Evolutionary conservation across 2,329 filamentous ascomycete species (phyloP).

Genomic region (Stemphylium vesicarium): DNA sequence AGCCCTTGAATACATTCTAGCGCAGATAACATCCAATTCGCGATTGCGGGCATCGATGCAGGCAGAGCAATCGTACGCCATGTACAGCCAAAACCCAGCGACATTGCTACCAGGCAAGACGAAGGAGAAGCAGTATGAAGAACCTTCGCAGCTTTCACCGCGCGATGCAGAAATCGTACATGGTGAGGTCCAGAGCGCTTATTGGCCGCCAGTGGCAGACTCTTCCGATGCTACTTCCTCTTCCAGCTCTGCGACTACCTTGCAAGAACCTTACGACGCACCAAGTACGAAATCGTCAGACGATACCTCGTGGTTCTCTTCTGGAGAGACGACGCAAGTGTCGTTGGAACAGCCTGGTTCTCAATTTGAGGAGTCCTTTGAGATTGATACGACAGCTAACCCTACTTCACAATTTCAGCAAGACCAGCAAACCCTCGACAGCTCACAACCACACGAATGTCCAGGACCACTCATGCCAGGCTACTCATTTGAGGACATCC

Average conservation of each 20-base stretch:
- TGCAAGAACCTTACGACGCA: neutral
- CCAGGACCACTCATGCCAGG: neutral
- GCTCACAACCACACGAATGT: neutral
- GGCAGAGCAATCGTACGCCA: no score
- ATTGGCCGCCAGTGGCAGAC: neutral
- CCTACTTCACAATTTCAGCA: neutral
- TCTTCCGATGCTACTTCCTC: neutral
- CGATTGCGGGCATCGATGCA: no score
- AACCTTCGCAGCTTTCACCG: neutral
- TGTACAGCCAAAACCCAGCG: no score
- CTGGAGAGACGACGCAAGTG: neutral
- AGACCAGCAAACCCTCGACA: neutral
- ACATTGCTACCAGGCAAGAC: no score
- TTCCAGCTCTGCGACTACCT: neutral
- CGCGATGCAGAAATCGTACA: neutral
- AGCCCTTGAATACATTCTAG: neutral
- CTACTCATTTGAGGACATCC: neutral
- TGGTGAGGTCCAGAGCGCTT: neutral
- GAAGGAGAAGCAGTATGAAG: no score
- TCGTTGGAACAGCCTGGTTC: neutral
- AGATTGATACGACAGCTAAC: neutral
- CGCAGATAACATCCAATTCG: no score
- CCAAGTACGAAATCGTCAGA: neutral
- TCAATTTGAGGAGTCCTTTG: neutral
- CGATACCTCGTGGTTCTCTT: neutral